A percentile compares a stretch with the other conserved stretches of the same genome.
Evolutionary conservation across 495 filamentous ascomycete genomes (phyloP).

Genomic region (Daldinia loculata): DNA sequence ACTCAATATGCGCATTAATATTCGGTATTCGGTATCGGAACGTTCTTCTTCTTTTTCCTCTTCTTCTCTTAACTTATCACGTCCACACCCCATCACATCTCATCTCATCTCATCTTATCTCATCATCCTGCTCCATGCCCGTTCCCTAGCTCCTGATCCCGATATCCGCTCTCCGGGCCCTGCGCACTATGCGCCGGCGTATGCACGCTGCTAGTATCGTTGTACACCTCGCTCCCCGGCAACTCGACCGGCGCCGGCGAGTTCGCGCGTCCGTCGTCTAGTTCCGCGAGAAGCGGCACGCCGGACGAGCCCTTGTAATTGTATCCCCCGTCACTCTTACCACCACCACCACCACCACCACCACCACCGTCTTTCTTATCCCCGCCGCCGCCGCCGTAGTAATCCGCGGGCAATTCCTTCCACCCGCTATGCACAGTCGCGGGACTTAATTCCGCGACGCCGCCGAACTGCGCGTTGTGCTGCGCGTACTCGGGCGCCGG

Average conservation of each 20-base stretch:
- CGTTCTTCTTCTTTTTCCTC: too few species aligned
- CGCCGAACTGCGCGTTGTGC: conserved; percentile 33
- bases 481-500: conserved; percentile 33
- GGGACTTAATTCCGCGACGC: conserved; percentile 27
- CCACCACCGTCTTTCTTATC: background rate
- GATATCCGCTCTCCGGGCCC: background rate
- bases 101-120: background rate
- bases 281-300: conserved; percentile 40
- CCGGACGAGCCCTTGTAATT: conserved; percentile 24
- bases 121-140: background rate
- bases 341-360: background rate
- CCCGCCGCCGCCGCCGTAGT: conserved; percentile 11
- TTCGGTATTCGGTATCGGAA: too few species aligned
- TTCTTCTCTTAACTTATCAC: too few species aligned
- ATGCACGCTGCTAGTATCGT: background rate
- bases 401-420: conserved; percentile 25
- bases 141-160: background rate
- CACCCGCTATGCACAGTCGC: conserved; percentile 10
- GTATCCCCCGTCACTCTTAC: background rate
- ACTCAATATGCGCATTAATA: too few species aligned
- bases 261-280: conserved; percentile 9
- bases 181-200: background rate
- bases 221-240: conserved; percentile 15
- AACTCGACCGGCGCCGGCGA: conserved; percentile 33
- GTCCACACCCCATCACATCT: background rate